Base-by-base conservation (phyloP, 2,329 filamentous ascomycete species). In the Xenosphaeropsis pyriputrescens region DNA sequence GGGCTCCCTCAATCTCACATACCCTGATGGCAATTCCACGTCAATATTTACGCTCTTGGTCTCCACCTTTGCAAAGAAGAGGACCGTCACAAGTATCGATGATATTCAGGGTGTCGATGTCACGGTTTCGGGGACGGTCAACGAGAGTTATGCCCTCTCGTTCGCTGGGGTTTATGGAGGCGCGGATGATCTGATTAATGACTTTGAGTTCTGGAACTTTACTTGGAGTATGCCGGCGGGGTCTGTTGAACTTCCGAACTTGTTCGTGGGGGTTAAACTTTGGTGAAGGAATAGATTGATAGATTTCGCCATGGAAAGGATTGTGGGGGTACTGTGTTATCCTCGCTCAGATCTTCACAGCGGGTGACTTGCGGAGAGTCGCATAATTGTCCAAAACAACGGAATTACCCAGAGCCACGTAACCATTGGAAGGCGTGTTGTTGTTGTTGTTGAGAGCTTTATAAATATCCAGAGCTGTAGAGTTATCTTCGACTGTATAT, bases 31-130 rank as follows among this genome's bases (percentile, higher is more conserved):
- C 2, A 69, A 64, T 32, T 47, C 56, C 0, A 55, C 54, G 4
- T 70, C 65, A 17, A 53, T 62, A 13, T 75, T 75, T 47, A 63
- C 59, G 1, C 60, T 75, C 17, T 45, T 69, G 2, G 60, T 74
- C 0, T 64, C 62, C 0, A 65, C 66, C 2, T 65, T 67, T 6
- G 42, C 43, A n/a, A 51, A 55, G 2, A 63, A 60, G 45, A 56
- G 54, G 5, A 65, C 66, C 22, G 53, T 74, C 1, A 32, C 47
- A 0, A 50, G 56, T 2, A 70, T 67, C 60, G 53, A 49, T 0
- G 68, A 71, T 43, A 52, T 73, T 0, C 60, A 63, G 22, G 67
- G 68, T 1, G 42, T 72, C 2, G 48, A 53, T 2, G 58, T 74
- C 0, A 56, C 51, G 1, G 56, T 70, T 0, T 55, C 57, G 11